Evolutionary conservation across 805 yeast species (phyloP).

Genomic region (Nakazawaea wyomingensis): DNA sequence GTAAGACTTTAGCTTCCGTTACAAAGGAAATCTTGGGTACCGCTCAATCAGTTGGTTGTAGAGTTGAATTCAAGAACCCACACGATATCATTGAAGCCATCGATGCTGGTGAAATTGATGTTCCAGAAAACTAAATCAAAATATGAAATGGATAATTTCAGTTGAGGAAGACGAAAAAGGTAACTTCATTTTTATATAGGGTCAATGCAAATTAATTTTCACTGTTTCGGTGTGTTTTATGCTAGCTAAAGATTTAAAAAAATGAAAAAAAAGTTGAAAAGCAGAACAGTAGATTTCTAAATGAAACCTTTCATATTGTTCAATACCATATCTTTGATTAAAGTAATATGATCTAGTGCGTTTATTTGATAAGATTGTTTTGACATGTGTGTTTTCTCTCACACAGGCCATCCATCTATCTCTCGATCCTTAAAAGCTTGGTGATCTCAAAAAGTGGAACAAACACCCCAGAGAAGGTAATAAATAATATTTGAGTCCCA

Average conservation of each 20-base stretch:
- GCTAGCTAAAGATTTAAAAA: not conserved
- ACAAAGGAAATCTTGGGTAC: conserved; percentile 99
- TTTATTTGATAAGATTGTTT: too few relatives aligned
- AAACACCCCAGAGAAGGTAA: too few relatives aligned
- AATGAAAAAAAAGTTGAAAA: not conserved
- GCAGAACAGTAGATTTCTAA: too few relatives aligned
- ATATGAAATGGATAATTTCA: not conserved
- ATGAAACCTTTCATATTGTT: too few relatives aligned
- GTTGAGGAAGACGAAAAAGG: conserved; percentile 8
- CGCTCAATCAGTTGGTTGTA: conserved; percentile 99
- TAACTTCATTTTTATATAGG: conserved; percentile 20
- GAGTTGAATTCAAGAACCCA: conserved; percentile 99
- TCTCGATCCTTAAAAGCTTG: too few relatives aligned
- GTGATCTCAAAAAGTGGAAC: too few relatives aligned
- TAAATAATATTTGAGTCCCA: too few relatives aligned
- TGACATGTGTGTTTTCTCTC: not conserved
- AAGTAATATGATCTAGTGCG: too few relatives aligned
- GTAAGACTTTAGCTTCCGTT: conserved; percentile 95
- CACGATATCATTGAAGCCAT: conserved; percentile 98
- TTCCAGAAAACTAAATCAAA: conserved; percentile 64
- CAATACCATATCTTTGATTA: too few relatives aligned
- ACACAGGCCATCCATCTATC: not conserved
- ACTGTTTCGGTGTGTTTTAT: conserved; percentile 4
- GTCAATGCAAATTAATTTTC: conserved; percentile 15
- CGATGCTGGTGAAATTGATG: conserved; percentile 96